phyloP scores from a whole-genome alignment of 768 basidiomycete genomes.

The Sutorius australiensis region DNA sequence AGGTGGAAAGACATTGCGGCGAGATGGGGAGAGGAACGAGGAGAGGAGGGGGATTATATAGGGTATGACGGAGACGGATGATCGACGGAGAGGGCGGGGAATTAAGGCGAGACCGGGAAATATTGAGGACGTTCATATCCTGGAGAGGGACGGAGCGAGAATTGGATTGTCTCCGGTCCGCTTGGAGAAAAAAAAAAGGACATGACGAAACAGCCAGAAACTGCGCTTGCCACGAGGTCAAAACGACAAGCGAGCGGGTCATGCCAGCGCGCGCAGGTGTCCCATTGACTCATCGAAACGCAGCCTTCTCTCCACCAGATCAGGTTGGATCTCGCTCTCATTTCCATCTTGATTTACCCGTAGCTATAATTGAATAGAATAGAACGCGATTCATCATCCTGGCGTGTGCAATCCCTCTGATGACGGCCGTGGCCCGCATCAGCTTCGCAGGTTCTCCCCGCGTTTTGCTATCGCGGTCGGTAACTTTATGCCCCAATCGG shows the following conservation, averaged over 20 bases:
- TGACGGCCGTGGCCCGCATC: constrained; percentile 19
- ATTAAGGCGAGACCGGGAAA: constrained; percentile 2
- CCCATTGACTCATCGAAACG: constrained; percentile 20
- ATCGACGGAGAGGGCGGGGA: constrained; percentile 24
- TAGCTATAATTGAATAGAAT: constrained; percentile 20
- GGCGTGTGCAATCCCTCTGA: constrained; percentile 15
- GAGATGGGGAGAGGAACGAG: constrained; percentile 34
- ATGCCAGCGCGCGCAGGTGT: constrained; percentile 17
- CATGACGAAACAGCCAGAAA: constrained; percentile 19
- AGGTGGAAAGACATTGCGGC: constrained; percentile 45
- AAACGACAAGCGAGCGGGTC: constrained; percentile 17
- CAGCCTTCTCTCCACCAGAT: constrained; percentile 13
- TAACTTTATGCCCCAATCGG: constrained; percentile 25
- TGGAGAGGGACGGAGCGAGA: constrained; percentile 20
- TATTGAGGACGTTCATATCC: constrained; percentile 4
- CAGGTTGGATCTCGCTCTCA: constrained; percentile 20
- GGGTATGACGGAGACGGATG: constrained; percentile 22
- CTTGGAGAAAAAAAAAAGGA: constrained; percentile 2
- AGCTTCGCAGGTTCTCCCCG: constrained; percentile 24
- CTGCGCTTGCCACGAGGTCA: constrained; percentile 25
- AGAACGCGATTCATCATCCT: constrained; percentile 11
- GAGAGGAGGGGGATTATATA: constrained; percentile 24
- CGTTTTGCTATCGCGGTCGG: constrained; percentile 23
- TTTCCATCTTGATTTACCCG: constrained; percentile 28
- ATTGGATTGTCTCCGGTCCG: constrained; percentile 23